Evolutionary conservation across 2,329 filamentous ascomycete genomes (phyloP), one percentile per base, ranked within the genome.

Genomic region (Fusarium praegraminearum): DNA sequence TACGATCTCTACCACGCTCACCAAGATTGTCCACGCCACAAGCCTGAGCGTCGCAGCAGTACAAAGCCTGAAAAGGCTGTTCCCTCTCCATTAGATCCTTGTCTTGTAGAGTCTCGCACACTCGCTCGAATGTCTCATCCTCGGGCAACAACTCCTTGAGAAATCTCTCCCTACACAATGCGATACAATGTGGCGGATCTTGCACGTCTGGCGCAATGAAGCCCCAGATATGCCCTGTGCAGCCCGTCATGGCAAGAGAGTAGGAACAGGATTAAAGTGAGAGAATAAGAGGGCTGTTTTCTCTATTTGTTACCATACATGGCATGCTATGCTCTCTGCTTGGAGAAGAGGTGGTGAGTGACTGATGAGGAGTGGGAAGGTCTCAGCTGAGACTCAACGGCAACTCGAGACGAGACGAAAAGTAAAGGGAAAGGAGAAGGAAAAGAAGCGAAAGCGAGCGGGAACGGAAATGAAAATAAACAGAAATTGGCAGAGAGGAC

Each of bases 21-120:
- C 62, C 65, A 30, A 78, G 66, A 52, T 78, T 76, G 55, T 79
- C 76, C 45, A 87, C 83, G 30, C 85, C 85, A 71, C 85, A 88
- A 50, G 79, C 79, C 52, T 79, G 80, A 50, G 81, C 79, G 72
- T 87, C 84, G 74, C 86, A 87, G 75, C 84, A 84, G 72, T 87
- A 87, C 24, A 87, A 76, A 41, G 77, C 73, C 78, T 80, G 82
- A 13, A 87, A 78, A n/a, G 64, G 61, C 10, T 73, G 52, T 43
- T 77, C 72, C 28, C 73, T 71, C 52, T 74, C 71, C 33, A 75
- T 67, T 24, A 63, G 56, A 10, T 61, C 54, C 22, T 52, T 71
- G 73, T 76, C 62, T 67, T 76, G 68, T 7, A 81, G 75, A 8
- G 63, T 65, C 62, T 76, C 64, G 67, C 82, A 83, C 36, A 75